Conservation (phyloP, 805 yeast species). For the Wickerhamiella cacticola region DNA sequence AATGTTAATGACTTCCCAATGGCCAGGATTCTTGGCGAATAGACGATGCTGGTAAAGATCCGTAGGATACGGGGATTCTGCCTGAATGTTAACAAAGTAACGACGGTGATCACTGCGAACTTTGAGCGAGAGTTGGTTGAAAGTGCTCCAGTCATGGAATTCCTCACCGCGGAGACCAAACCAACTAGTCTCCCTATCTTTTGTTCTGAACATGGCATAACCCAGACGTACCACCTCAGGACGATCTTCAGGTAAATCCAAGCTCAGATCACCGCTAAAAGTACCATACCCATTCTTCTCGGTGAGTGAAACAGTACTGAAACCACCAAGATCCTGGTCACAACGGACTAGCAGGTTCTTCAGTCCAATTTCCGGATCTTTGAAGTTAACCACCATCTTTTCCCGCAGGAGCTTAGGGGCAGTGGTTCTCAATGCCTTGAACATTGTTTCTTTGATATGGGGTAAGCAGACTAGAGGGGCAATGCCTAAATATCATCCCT, state of each 20-base stretch:
- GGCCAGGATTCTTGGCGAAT: conserved; percentile 55
- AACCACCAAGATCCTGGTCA: conserved; percentile 71
- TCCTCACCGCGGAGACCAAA: conserved; percentile 31
- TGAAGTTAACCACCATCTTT: conserved; percentile 47
- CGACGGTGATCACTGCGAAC: conserved; percentile 65
- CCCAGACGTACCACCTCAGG: conserved; percentile 56
- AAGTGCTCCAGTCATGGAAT: conserved; percentile 63
- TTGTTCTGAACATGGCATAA: conserved; percentile 75
- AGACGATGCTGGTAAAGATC: conserved; percentile 75
- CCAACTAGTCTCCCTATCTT: conserved; percentile 41
- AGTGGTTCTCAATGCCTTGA: conserved; percentile 4
- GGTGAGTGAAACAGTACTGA: conserved; percentile 42
- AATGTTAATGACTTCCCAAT: conserved; percentile 74
- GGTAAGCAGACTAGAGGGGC: neutral
- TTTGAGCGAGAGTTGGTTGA: conserved; percentile 49
- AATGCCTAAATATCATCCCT: neutral
- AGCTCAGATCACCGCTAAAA: conserved; percentile 57
- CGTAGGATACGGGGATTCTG: conserved; percentile 63
- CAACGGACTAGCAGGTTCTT: conserved; percentile 46
- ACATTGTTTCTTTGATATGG: conserved; percentile 2
- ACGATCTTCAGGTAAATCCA: conserved; percentile 53
- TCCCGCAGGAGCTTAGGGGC: conserved; percentile 19
- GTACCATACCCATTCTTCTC: conserved; percentile 39
- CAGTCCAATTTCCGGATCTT: conserved; percentile 35
- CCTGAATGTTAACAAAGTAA: conserved; percentile 69